Conservation (phyloP, 768 basidiomycete genomes). For the Podaxis sp. region DNA sequence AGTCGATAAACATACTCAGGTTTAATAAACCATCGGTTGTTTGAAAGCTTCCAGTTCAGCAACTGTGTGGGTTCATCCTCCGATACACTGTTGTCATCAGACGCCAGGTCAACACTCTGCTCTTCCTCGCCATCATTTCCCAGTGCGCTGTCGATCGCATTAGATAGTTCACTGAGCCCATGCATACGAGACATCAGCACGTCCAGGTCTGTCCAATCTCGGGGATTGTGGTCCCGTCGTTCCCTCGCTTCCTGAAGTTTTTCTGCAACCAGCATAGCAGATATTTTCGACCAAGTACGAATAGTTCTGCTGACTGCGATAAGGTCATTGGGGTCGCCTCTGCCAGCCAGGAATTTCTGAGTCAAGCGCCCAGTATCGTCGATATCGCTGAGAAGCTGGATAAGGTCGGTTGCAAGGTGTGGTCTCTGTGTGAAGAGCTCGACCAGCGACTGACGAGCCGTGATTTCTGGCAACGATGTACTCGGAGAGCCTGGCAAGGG, state of each 20-base stretch:
- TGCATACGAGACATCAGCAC: conserved; percentile 48
- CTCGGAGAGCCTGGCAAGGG: conserved; percentile 62
- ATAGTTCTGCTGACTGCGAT: conserved; percentile 61
- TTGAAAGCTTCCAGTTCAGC: conserved; percentile 2
- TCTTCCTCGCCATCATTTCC: conserved; percentile 16
- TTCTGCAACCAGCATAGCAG: conserved; percentile 50
- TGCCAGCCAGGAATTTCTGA: conserved; percentile 69
- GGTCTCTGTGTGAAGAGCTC: conserved; percentile 59
- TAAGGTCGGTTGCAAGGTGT: conserved; percentile 63
- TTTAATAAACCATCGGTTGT: conserved; percentile 43
- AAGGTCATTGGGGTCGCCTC: conserved; percentile 65
- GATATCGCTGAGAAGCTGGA: conserved; percentile 45
- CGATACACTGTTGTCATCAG: conserved; percentile 1
- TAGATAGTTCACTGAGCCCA: conserved; percentile 47
- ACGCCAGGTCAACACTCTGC: conserved; percentile 6
- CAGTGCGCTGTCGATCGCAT: conserved; percentile 50
- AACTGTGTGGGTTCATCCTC: conserved; percentile 2
- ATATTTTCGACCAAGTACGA: conserved; percentile 51
- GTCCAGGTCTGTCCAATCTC: conserved; percentile 56
- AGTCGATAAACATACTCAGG: conserved; percentile 43
- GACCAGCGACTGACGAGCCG: conserved; percentile 71
- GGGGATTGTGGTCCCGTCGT: conserved; percentile 18
- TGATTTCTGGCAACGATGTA: conserved; percentile 68
- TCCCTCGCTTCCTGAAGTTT: conserved; percentile 43
- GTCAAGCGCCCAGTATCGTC: conserved; percentile 75